These are phyloP conservation scores for Peronospora belbahrii DNA, from an alignment of 352 stramenopile species.

Conservation along the genomic window DNA sequence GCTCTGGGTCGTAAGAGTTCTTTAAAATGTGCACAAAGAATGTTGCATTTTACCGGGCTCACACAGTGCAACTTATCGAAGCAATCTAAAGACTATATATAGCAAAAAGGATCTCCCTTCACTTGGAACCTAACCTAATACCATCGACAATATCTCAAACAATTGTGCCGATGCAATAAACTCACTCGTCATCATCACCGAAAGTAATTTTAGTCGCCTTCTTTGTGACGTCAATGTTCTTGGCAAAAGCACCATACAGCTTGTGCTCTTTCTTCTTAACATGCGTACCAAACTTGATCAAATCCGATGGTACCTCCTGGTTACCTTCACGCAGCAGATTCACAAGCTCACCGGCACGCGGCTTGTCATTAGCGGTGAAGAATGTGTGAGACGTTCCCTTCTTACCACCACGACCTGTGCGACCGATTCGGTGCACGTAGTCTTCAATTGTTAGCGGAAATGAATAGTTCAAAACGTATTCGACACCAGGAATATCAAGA, in stretches of 20 bases:
- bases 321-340: slow-evolving; percentile 93
- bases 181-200: slow-evolving; percentile 63
- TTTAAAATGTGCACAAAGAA: slow-evolving; percentile 7
- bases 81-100: slow-evolving; percentile 22
- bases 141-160: slow-evolving; percentile 7
- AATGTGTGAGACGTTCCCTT: slow-evolving; percentile 95
- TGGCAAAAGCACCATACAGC: slow-evolving; percentile 95
- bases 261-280: slow-evolving; percentile 99
- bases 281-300: slow-evolving; percentile 97
- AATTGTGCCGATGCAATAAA: background rate
- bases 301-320: slow-evolving; percentile 88
- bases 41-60: slow-evolving; percentile 1
- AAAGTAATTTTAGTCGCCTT: slow-evolving; percentile 98
- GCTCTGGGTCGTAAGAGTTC: background rate
- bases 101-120: slow-evolving; percentile 10
- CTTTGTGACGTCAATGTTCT: slow-evolving; percentile 91
- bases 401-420: slow-evolving; percentile 91
- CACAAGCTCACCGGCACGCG: slow-evolving; percentile 92
- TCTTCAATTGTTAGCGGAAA: slow-evolving; percentile 97
- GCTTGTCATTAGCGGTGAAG: slow-evolving; percentile 96
- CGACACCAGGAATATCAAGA: slow-evolving; percentile 95
- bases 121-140: slow-evolving; percentile 21
- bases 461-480: slow-evolving; percentile 96
- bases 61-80: slow-evolving; percentile 17
- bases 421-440: slow-evolving; percentile 94